Conservation (phyloP, 345 rosid species). For the Aquilaria malaccensis region DNA sequence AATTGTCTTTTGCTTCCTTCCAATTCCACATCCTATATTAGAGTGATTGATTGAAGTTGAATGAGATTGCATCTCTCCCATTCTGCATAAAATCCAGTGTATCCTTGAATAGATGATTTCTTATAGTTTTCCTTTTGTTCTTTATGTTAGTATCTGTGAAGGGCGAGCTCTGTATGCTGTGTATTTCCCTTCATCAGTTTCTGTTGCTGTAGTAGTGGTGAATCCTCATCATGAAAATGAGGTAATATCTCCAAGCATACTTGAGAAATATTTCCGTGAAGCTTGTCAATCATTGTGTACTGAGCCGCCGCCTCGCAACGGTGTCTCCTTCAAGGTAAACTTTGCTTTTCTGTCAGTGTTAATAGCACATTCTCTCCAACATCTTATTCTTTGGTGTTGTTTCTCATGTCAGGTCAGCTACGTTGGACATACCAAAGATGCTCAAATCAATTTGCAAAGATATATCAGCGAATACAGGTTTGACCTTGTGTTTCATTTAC, state of each 20-base stretch:
- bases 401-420: slow-evolving; percentile 61
- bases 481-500: slow-evolving; percentile 3
- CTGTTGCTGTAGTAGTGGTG: slow-evolving; percentile 60
- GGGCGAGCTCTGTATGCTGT: slow-evolving; percentile 68
- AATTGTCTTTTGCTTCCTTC: neutral
- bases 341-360: slow-evolving; percentile 10
- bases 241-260: slow-evolving; percentile 43
- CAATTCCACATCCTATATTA: neutral
- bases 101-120: neutral
- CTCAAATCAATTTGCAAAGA: slow-evolving; percentile 64
- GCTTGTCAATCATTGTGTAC: slow-evolving; percentile 64
- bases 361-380: slow-evolving; percentile 13
- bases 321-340: slow-evolving; percentile 51
- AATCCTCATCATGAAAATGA: slow-evolving; percentile 64
- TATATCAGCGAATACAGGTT: slow-evolving; percentile 77
- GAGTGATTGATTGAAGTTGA: no score
- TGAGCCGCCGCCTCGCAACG: slow-evolving; percentile 39
- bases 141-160: slow-evolving; percentile 52
- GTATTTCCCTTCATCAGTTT: slow-evolving; percentile 50
- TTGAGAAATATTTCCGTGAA: slow-evolving; percentile 82
- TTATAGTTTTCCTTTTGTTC: slow-evolving; percentile 4
- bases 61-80: neutral
- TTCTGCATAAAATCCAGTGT: slow-evolving; percentile 9
- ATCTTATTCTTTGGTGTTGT: slow-evolving; percentile 7
- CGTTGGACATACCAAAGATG: slow-evolving; percentile 66